Evolutionary conservation across 2,329 filamentous ascomycete genomes (phyloP).

Genomic region (Madurella fahalii): DNA sequence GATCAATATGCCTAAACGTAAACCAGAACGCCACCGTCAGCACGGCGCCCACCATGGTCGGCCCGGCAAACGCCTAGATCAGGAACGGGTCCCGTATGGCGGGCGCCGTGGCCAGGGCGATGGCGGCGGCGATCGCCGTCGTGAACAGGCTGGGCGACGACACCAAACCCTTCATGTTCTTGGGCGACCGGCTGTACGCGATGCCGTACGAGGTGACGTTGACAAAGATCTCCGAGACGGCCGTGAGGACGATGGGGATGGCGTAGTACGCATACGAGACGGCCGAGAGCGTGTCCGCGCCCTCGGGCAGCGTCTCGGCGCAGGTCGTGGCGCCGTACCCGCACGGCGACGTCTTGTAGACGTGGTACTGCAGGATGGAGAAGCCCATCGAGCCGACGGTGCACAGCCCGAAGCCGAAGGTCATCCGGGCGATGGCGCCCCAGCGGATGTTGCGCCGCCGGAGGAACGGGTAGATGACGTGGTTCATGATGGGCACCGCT

Average conservation of each 20-base stretch:
- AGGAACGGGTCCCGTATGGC: conserved; percentile 45
- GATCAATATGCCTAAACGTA: conserved; percentile 42
- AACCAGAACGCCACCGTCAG: conserved; percentile 42
- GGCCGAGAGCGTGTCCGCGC: conserved; percentile 28
- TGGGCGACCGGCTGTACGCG: conserved; percentile 46
- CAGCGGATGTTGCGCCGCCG: conserved; percentile 38
- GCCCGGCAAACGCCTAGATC: conserved; percentile 45
- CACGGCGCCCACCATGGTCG: conserved; percentile 41
- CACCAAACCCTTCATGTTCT: conserved; percentile 48
- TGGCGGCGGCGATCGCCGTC: conserved; percentile 41
- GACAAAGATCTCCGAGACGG: conserved; percentile 49
- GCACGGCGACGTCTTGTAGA: conserved; percentile 38
- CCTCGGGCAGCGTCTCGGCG: conserved; percentile 29
- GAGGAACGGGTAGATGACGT: conserved; percentile 43
- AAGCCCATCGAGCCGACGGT: conserved; percentile 41
- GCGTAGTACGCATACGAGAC: conserved; percentile 54
- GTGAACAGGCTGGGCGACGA: conserved; percentile 45
- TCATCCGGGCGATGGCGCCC: conserved; percentile 45
- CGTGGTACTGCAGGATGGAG: conserved; percentile 37
- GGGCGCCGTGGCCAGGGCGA: conserved; percentile 41
- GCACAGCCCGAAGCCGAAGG: conserved; percentile 47
- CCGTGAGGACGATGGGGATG: conserved; percentile 45
- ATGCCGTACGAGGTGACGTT: conserved; percentile 48
- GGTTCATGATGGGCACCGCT: conserved; percentile 40
- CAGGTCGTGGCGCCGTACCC: conserved; percentile 36